Percentiles rank a stretch among this genome's conserved stretches.
phyloP scores from a whole-genome alignment of 169 alveolate genomes.

The Plasmodium vinckei region DNA sequence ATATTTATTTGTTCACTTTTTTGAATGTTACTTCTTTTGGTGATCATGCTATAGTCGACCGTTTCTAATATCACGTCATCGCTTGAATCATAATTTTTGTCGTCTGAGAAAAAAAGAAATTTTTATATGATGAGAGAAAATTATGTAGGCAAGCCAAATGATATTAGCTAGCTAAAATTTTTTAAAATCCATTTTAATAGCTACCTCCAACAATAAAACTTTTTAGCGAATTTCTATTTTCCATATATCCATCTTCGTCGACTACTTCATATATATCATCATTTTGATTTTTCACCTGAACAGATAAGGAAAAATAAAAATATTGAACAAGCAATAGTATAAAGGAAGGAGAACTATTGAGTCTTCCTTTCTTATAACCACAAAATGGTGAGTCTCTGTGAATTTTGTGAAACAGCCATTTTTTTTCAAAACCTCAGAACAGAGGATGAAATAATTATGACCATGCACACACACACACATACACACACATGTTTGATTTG shows the following conservation, averaged over 20 bases:
- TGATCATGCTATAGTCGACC: slow-evolving; percentile 14
- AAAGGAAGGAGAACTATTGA: neutral
- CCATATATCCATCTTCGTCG: slow-evolving; percentile 71
- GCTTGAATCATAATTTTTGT: slow-evolving; percentile 69
- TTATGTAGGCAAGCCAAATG: too few relatives aligned
- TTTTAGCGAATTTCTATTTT: slow-evolving; percentile 56
- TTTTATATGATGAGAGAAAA: neutral
- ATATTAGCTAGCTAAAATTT: neutral
- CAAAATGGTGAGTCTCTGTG: neutral
- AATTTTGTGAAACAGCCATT: too few relatives aligned
- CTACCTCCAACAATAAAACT: slow-evolving; percentile 70
- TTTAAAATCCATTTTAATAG: neutral
- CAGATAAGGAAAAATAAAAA: neutral
- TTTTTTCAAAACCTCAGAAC: neutral
- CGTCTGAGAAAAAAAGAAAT: slow-evolving; percentile 21
- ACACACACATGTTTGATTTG: neutral
- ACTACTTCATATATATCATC: slow-evolving; percentile 69
- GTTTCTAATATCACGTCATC: slow-evolving; percentile 64
- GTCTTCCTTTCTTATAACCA: neutral
- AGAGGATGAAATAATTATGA: neutral
- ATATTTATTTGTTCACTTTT: too few relatives aligned
- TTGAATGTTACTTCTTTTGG: slow-evolving; percentile 26
- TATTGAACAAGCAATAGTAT: too few relatives aligned
- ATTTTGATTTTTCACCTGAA: slow-evolving; percentile 56
- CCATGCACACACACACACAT: neutral